Evolutionary conservation across 2,329 filamentous ascomycete species (phyloP), one percentile per base, ranked within the genome.

Genomic region (Xylariaceae sp.): DNA sequence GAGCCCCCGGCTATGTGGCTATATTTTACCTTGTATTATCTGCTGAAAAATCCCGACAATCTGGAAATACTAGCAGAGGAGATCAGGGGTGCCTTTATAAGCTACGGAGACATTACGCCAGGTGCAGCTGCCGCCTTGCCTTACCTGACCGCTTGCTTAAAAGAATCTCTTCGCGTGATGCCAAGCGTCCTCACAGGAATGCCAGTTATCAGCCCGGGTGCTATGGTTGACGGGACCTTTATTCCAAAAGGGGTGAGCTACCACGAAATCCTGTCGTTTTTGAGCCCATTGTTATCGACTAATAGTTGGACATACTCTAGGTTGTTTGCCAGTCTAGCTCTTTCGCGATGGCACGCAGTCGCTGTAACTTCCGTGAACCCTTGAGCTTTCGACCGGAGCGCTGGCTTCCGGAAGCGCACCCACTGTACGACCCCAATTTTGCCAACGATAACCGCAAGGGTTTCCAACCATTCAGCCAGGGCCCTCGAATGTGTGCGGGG

Each of bases 101-200:
- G 37, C 19, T 69, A 71, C 21, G 67, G 70, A 0, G 68, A 73
- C 65, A 48, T 75, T 40, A 71, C 63, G 3, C 20, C 51, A 14
- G 44, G 37, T 1, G 56, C 70, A 4, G 55, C 65, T 2, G 57
- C 59, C 9, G 51, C 68, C 7, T 56, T 73, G 2, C 53, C 62
- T 2, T 74, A 75, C 50, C 63, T 75, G 18, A 59, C 65, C 12
- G 72, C 73, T 1, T 68, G 68, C n/a, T 57, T 76, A 1, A 53
- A 69, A 20, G 74, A 76, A 57, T 63, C 62, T 2, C 64, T 75
- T 1, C 65, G 73, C 20, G 49, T 72, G 10, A 70, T 67, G 52
- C 71, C 71, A 4, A 68, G 67, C 1, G 66, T 68, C 2, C 63
- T 67, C 9, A 59, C 40, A 16, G 58, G 59, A 2, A 46, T 61